Conservation (phyloP, 2,329 filamentous ascomycete species). For the Hypoxylon sp. region DNA sequence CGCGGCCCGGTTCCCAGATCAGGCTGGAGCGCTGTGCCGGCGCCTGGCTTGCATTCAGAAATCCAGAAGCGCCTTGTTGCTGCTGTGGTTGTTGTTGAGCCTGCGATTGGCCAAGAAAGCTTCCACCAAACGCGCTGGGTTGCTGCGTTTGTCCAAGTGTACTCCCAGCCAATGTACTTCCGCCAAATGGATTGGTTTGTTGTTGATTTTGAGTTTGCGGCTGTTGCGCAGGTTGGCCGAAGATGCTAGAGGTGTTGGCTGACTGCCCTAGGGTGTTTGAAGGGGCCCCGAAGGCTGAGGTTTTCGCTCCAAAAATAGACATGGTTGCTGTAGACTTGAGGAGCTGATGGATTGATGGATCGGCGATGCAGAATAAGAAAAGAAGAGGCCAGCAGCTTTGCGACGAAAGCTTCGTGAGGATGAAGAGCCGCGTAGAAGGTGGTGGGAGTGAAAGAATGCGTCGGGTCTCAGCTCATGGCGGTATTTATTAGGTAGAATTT, state of each 20-base stretch:
- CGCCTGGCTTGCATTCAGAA: conserved; percentile 61
- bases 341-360: not conserved
- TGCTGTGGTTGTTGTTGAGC: conserved; percentile 56
- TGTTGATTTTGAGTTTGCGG: conserved; percentile 53
- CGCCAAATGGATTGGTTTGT: conserved; percentile 45
- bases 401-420: conserved; percentile 24
- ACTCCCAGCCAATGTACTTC: conserved; percentile 32
- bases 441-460: conserved; percentile 32
- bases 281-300: conserved; percentile 49
- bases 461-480: conserved; percentile 36
- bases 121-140: conserved; percentile 52
- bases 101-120: conserved; percentile 53
- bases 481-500: conserved; percentile 9
- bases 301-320: conserved; percentile 49
- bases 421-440: conserved; percentile 27
- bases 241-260: conserved; percentile 55
- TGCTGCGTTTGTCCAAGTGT: conserved; percentile 51
- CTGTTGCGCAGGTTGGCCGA: conserved; percentile 59
- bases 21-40: conserved; percentile 51
- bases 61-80: conserved; percentile 59
- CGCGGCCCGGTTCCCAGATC: conserved; percentile 54
- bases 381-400: conserved; percentile 3
- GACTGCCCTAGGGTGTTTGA: conserved; percentile 55
- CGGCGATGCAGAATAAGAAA: not conserved
- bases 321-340: conserved; percentile 32